Conservation (phyloP, 2,329 filamentous ascomycete species). For the Gnomoniopsis sp. region DNA sequence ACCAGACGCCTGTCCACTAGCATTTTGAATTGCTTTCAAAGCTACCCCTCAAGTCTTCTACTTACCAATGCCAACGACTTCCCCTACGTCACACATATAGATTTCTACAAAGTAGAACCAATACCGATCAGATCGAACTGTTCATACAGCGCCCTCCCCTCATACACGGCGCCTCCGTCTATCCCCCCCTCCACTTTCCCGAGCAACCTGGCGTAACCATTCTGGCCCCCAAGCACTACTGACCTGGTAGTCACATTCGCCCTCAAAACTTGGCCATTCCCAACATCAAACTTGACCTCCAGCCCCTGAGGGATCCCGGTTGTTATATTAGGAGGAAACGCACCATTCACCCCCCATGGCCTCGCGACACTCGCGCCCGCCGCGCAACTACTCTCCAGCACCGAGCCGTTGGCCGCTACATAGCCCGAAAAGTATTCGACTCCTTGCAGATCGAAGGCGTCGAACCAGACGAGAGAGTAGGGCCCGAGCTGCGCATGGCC, state of each 20-base stretch:
- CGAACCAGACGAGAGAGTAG: slow-evolving; percentile 43
- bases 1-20: no score
- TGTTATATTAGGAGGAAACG: background rate
- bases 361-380: background rate
- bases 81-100: background rate
- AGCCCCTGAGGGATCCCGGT: slow-evolving; percentile 1
- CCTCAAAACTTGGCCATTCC: background rate
- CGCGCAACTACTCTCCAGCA: background rate
- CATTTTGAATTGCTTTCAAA: no score
- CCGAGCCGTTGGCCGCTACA: slow-evolving; percentile 25
- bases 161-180: background rate
- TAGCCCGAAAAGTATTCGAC: slow-evolving; percentile 26
- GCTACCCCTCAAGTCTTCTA: no score
- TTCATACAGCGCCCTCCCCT: background rate
- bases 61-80: no score
- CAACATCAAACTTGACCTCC: slow-evolving; percentile 1
- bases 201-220: background rate
- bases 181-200: background rate
- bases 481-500: slow-evolving; percentile 38
- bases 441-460: slow-evolving; percentile 25
- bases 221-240: background rate
- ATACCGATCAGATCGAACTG: background rate
- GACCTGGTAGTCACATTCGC: slow-evolving; percentile 4
- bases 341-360: slow-evolving; percentile 5
- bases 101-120: background rate